These are phyloP conservation scores for Podospora sp. DNA, from an alignment of 495 filamentous ascomycete species.

Conservation along the genomic window DNA sequence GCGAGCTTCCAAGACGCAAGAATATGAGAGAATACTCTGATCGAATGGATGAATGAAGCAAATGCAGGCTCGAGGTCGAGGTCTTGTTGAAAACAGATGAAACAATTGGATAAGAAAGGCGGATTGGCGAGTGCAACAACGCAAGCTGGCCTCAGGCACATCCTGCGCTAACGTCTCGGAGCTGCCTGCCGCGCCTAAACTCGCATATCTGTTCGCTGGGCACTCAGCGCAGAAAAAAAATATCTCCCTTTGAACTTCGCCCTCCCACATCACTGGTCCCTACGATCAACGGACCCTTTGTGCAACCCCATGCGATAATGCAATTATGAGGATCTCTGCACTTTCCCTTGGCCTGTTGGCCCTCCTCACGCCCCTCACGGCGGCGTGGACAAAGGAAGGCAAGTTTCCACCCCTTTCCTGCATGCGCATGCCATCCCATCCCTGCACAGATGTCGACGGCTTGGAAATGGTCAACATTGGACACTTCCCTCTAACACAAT, in stretches of 20 bases:
- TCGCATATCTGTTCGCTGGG: slow-evolving; percentile 18
- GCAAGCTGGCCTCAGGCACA: neutral
- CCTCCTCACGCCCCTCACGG: slow-evolving; percentile 61
- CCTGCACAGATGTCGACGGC: neutral
- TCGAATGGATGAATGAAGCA: neutral
- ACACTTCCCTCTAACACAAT: neutral
- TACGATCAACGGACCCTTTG: slow-evolving; percentile 1
- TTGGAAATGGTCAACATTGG: neutral
- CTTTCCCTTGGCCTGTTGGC: slow-evolving; percentile 59
- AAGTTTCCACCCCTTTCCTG: slow-evolving; percentile 31
- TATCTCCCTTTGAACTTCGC: slow-evolving; percentile 5
- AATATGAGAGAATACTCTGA: neutral
- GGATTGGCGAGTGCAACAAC: neutral
- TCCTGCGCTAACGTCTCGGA: slow-evolving; percentile 10
- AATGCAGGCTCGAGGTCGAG: neutral
- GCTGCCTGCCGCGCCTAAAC: slow-evolving; percentile 14
- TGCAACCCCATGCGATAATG: slow-evolving; percentile 30
- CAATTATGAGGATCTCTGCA: slow-evolving; percentile 55
- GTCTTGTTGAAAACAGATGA: neutral
- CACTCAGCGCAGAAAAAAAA: slow-evolving; percentile 15
- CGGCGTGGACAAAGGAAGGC: slow-evolving; percentile 88
- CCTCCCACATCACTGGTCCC: slow-evolving; percentile 5
- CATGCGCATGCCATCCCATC: slow-evolving; percentile 4
- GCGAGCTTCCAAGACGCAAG: neutral
- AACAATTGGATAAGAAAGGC: neutral